Evolutionary conservation across 352 stramenopile species (phyloP), one percentile per base, ranked within the genome.

Genomic region (Globisporangium cylindrosporum): DNA sequence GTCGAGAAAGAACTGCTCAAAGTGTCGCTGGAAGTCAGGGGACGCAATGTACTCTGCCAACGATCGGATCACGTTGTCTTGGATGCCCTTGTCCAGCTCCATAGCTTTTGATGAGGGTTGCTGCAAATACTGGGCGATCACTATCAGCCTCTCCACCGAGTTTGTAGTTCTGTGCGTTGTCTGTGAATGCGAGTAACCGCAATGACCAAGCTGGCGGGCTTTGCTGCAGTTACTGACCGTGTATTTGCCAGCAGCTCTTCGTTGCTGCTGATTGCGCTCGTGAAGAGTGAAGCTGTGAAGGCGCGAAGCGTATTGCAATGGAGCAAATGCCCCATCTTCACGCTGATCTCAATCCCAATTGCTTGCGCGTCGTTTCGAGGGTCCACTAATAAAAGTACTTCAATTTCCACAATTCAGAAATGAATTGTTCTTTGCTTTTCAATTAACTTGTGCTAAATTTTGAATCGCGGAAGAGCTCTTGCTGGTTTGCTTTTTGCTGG

Each of bases 1-100:
- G 68, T 89, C 76, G 57, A 92, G 72, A 56, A 92, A 92, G 54
- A 92, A 92, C 71, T 89, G 74, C 65, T 92, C 84, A 68, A 92
- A 92, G 57, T 77, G 72, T 27, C 77, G 72, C 71, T 92, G 84
- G 77, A 91, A 92, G 20, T 63, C 49, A 29, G 82, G 62, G 29
- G 78, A 81, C 46, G 82, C 77, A 62, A 92, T 92, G 70, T 85
- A 84, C 64, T 88, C 74, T 9, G 81, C 84, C 22, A 91, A 73
- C 54, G 80, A 68, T 15, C 81, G 79, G 41, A 92, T 75, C 25
- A 87, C 65, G 4, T 75, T 72, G 63, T 91, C 80, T 64, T 90
- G 74, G 49, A 92, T 91, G 67, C 74, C 74, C 48, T 68, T 68
- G 15, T 69, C 64, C 18, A 32, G 8, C 5, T 71, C 66, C 59